Conservation (phyloP, 1,284 basidiomycete species). For the Tetrapyrgos nigripes region DNA sequence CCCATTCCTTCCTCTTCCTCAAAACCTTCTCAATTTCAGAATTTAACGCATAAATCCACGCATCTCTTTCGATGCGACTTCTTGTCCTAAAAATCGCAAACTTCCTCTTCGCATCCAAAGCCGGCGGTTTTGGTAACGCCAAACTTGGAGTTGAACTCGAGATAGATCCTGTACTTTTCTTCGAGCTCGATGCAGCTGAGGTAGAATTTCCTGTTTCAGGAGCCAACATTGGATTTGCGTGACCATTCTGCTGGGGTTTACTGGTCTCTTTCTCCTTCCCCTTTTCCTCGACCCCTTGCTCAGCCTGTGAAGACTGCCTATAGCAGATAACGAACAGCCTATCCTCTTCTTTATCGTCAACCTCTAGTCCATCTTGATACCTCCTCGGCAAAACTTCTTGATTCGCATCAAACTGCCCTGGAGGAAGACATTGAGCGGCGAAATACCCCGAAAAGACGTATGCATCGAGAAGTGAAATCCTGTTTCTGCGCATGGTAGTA, state of each 20-base stretch:
- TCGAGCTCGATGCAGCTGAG: constrained; percentile 26
- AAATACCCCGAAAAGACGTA: constrained; percentile 82
- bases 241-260: constrained; percentile 23
- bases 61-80: constrained; percentile 82
- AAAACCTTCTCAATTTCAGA: constrained; percentile 82
- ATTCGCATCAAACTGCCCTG: constrained; percentile 64
- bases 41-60: constrained; percentile 89
- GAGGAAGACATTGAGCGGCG: constrained; percentile 68
- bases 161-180: constrained; percentile 14
- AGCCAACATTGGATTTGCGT: no score
- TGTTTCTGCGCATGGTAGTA: constrained; percentile 47
- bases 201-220: no score
- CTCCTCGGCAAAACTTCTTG: constrained; percentile 61
- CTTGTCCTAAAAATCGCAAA: constrained; percentile 74
- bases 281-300: constrained; percentile 8
- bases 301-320: constrained; percentile 43
- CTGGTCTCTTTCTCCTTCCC: constrained; percentile 23
- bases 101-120: constrained; percentile 68
- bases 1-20: constrained; percentile 61
- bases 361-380: constrained; percentile 82
- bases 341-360: constrained; percentile 79
- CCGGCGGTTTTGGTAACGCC: constrained; percentile 43
- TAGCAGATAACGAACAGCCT: constrained; percentile 78
- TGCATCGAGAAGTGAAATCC: constrained; percentile 73
- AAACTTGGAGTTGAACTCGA: background rate